Evolutionary conservation across 805 yeast genomes (phyloP).

Genomic region (Kuraishia ogatae): DNA sequence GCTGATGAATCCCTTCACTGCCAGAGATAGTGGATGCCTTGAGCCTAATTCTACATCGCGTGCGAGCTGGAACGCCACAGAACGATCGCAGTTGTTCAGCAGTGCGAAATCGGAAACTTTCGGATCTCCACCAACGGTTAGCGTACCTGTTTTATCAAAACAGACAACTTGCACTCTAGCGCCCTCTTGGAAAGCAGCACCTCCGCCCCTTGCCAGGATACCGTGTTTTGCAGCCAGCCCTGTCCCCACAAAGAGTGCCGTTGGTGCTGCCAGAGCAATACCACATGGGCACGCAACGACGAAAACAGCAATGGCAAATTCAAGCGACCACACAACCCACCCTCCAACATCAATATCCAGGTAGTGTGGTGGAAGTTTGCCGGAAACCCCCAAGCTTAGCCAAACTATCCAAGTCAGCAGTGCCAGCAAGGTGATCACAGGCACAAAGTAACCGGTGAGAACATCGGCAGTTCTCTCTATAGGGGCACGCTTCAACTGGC

Average conservation of each 20-base stretch:
- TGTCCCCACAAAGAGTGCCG: slow-evolving; percentile 73
- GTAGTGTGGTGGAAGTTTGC: slow-evolving; percentile 43
- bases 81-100: slow-evolving; percentile 10
- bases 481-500: slow-evolving; percentile 66
- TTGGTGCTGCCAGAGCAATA: slow-evolving; percentile 77
- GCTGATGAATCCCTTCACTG: slow-evolving; percentile 37
- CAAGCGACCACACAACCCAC: slow-evolving; percentile 71
- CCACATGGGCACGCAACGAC: slow-evolving; percentile 87
- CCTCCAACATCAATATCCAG: slow-evolving; percentile 63
- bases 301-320: slow-evolving; percentile 71
- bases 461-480: slow-evolving; percentile 63
- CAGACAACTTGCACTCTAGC: slow-evolving; percentile 54
- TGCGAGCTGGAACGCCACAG: slow-evolving; percentile 34
- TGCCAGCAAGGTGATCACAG: slow-evolving; percentile 53
- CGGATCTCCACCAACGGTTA: slow-evolving; percentile 56
- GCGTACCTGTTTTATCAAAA: slow-evolving; percentile 75
- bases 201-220: slow-evolving; percentile 72
- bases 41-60: slow-evolving; percentile 56
- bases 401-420: slow-evolving; percentile 61
- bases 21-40: slow-evolving; percentile 59
- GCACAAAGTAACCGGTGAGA: slow-evolving; percentile 67
- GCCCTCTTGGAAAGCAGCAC: slow-evolving; percentile 75
- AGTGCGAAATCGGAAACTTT: slow-evolving; percentile 42
- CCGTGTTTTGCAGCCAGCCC: slow-evolving; percentile 75
- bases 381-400: slow-evolving; percentile 48